Evolutionary conservation across 371 early-diverging fungal species (phyloP).

Genomic region (Basidiobolus meristosporus): DNA sequence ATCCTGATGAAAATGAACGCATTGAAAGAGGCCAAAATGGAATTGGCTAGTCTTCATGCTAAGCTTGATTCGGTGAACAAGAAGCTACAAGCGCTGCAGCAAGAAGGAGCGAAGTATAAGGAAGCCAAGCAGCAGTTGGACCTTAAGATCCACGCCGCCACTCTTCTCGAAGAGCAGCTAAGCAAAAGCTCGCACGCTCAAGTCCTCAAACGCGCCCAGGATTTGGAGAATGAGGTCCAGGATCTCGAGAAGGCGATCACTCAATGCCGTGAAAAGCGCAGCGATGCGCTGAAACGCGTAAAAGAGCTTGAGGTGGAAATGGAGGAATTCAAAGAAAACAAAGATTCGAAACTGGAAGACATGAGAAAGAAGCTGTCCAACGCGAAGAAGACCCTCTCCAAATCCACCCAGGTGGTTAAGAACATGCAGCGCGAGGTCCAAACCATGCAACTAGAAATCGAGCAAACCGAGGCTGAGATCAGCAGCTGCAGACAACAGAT

Average conservation of each 20-base stretch:
- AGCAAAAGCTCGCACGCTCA: conserved; percentile 47
- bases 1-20: conserved; percentile 49
- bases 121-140: conserved; percentile 36
- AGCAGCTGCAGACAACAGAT: background rate
- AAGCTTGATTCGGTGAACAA: conserved; percentile 20
- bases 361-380: conserved; percentile 40
- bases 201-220: conserved; percentile 12
- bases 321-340: conserved; percentile 67
- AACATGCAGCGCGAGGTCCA: conserved; percentile 51
- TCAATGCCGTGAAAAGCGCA: conserved; percentile 17
- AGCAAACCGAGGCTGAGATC: conserved; percentile 10
- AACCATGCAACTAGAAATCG: conserved; percentile 40
- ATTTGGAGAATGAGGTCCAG: conserved; percentile 11
- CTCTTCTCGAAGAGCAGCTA: conserved; percentile 44
- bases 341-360: conserved; percentile 64
- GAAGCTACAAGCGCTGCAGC: conserved; percentile 15
- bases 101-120: conserved; percentile 18
- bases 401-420: conserved; percentile 27
- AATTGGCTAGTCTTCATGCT: conserved; percentile 20
- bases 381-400: conserved; percentile 26
- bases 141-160: conserved; percentile 48
- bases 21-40: conserved; percentile 28
- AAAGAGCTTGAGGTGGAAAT: conserved; percentile 67
- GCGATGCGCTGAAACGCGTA: conserved; percentile 16
- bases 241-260: conserved; percentile 18